These are phyloP conservation scores for Ceriops zippeliana DNA, from an alignment of 345 rosid genomes.

Conservation along the genomic window DNA sequence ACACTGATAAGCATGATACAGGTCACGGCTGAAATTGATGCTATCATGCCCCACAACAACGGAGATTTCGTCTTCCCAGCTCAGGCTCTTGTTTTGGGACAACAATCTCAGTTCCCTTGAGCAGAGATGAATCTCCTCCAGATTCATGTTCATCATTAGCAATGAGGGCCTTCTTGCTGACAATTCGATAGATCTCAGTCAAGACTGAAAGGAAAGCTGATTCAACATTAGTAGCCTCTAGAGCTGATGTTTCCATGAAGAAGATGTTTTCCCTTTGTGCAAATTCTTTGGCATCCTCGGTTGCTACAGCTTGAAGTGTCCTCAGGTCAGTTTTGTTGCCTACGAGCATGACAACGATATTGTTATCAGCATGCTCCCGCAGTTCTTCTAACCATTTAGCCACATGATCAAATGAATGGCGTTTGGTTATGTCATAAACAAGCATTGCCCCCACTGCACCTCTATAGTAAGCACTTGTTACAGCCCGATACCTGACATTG, in stretches of 20 bases:
- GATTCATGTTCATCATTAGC: slow-evolving; percentile 50
- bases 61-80: slow-evolving; percentile 19
- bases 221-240: slow-evolving; percentile 59
- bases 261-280: slow-evolving; percentile 53
- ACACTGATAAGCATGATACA: background rate
- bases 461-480: slow-evolving; percentile 67
- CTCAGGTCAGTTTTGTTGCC: slow-evolving; percentile 60
- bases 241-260: slow-evolving; percentile 66
- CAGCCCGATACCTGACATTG: slow-evolving; percentile 52
- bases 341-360: slow-evolving; percentile 53
- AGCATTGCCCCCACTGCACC: slow-evolving; percentile 73
- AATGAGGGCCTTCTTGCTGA: slow-evolving; percentile 47
- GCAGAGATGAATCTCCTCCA: slow-evolving; percentile 48
- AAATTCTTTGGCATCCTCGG: slow-evolving; percentile 58
- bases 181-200: slow-evolving; percentile 52
- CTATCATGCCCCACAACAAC: slow-evolving; percentile 41
- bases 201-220: slow-evolving; percentile 48
- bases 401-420: slow-evolving; percentile 54
- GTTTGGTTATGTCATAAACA: slow-evolving; percentile 53
- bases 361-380: slow-evolving; percentile 56
- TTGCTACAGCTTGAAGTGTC: slow-evolving; percentile 50
- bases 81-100: slow-evolving; percentile 40
- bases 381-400: slow-evolving; percentile 60
- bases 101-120: slow-evolving; percentile 40
- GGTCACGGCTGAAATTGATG: background rate